Evolutionary conservation across 1,139 yeast species (phyloP).

Genomic region (Hemisphaericaspora subhashii): DNA sequence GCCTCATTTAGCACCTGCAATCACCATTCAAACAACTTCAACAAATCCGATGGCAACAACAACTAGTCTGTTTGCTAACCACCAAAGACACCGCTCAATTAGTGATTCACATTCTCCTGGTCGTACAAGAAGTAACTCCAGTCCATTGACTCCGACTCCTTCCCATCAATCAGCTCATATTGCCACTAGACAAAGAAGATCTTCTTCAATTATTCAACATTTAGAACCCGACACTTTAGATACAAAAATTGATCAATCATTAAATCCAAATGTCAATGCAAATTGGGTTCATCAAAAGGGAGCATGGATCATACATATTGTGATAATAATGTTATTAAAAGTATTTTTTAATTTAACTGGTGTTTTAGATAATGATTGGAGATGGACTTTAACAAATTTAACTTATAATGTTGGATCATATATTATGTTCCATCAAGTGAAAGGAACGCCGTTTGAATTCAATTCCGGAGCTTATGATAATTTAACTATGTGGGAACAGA

Average conservation of each 20-base stretch:
- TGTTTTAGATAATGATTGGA: constrained; percentile 71
- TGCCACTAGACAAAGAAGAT: constrained; percentile 43
- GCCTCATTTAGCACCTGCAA: neutral
- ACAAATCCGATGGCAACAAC: neutral
- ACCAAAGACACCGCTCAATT: neutral
- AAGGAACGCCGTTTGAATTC: constrained; percentile 96
- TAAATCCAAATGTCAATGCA: constrained; percentile 88
- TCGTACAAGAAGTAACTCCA: constrained; percentile 13
- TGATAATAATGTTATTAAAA: constrained; percentile 71
- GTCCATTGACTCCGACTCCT: constrained; percentile 25
- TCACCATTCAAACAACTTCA: neutral
- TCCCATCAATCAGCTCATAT: constrained; percentile 27
- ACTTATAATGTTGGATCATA: constrained; percentile 90
- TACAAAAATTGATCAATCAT: constrained; percentile 87
- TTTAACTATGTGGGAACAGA: constrained; percentile 98
- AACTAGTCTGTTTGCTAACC: neutral
- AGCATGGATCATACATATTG: constrained; percentile 93
- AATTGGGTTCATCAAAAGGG: constrained; percentile 96
- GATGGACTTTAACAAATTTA: constrained; percentile 92
- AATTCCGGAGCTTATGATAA: constrained; percentile 96
- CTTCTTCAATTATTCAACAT: constrained; percentile 69
- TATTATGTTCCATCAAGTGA: constrained; percentile 94
- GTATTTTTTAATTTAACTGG: constrained; percentile 74
- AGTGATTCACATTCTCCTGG: constrained; percentile 8
- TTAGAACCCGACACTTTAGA: constrained; percentile 92